These are phyloP conservation scores for Paracoccidioides brasiliensis DNA, from an alignment of 2,329 filamentous ascomycete species.

Conservation along the genomic window DNA sequence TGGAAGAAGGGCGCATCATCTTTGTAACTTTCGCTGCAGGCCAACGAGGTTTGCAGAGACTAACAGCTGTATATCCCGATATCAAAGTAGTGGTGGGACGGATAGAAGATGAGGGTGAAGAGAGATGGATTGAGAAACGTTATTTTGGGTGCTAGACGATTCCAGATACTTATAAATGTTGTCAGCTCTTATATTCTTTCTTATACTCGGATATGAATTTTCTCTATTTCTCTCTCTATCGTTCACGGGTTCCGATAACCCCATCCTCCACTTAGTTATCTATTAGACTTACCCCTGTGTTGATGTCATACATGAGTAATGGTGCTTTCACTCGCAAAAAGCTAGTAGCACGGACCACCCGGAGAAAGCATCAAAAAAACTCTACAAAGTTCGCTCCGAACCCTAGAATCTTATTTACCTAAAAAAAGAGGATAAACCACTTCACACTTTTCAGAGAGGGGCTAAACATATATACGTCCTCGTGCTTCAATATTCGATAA, in stretches of 20 bases:
- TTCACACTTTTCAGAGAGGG: not conserved
- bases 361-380: not conserved
- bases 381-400: not conserved
- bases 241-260: too few relatives aligned
- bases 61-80: slow-evolving; percentile 79
- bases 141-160: slow-evolving; percentile 67
- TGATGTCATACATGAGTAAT: too few relatives aligned
- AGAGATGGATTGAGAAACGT: slow-evolving; percentile 76
- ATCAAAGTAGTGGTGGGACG: slow-evolving; percentile 77
- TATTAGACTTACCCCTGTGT: too few relatives aligned
- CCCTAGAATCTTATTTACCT: not conserved
- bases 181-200: not conserved
- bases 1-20: slow-evolving; percentile 70
- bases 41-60: slow-evolving; percentile 64
- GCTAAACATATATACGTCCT: not conserved
- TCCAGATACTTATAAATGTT: not conserved
- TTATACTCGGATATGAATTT: not conserved
- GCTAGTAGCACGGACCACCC: slow-evolving; percentile 4
- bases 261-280: too few relatives aligned
- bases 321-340: not conserved
- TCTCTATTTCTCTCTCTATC: not conserved
- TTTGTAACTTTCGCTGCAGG: slow-evolving; percentile 89
- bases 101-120: slow-evolving; percentile 67
- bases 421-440: not conserved
- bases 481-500: not conserved